phyloP scores from a whole-genome alignment of 2,329 filamentous ascomycete species.

The Fusarium nodosum region DNA sequence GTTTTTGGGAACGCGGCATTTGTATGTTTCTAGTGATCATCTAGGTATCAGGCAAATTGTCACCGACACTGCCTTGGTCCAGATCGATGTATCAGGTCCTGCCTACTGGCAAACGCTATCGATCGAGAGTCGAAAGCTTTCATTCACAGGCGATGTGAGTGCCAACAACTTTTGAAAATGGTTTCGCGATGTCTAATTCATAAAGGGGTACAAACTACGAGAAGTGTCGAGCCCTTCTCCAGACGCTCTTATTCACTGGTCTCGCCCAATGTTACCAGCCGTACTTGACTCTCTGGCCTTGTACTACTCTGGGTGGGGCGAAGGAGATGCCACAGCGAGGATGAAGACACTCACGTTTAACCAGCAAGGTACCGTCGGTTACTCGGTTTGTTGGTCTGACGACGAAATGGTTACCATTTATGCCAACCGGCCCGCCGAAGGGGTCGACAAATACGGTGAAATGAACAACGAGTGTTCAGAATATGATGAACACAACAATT shows the following conservation, averaged over 20 bases:
- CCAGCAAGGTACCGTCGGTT: slow-evolving; percentile 6
- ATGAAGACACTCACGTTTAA: slow-evolving; percentile 22
- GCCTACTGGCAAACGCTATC: slow-evolving; percentile 25
- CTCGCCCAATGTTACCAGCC: neutral
- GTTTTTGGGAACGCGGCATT: too few relatives aligned
- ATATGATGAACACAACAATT: neutral
- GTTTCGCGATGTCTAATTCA: neutral
- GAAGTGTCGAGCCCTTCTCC: neutral
- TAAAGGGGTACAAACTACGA: slow-evolving; percentile 23
- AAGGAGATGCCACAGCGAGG: slow-evolving; percentile 12
- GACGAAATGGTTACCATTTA: slow-evolving; percentile 15
- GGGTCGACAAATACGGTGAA: fast-evolving
- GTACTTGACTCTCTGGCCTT: slow-evolving; percentile 3
- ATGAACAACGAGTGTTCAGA: neutral
- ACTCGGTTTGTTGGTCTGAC: slow-evolving; percentile 25
- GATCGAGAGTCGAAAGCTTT: fast-evolving
- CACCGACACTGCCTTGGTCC: neutral
- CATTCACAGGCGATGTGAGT: slow-evolving; percentile 25
- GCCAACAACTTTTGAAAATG: fast-evolving
- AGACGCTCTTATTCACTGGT: neutral
- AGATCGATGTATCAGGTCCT: fast-evolving
- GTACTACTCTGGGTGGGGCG: slow-evolving; percentile 28
- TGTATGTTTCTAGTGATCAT: slow-evolving; percentile 26
- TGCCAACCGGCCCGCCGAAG: neutral
- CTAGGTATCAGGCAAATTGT: slow-evolving; percentile 25